phyloP scores from a whole-genome alignment of 495 filamentous ascomycete genomes.

The Neurospora tetraspora region DNA sequence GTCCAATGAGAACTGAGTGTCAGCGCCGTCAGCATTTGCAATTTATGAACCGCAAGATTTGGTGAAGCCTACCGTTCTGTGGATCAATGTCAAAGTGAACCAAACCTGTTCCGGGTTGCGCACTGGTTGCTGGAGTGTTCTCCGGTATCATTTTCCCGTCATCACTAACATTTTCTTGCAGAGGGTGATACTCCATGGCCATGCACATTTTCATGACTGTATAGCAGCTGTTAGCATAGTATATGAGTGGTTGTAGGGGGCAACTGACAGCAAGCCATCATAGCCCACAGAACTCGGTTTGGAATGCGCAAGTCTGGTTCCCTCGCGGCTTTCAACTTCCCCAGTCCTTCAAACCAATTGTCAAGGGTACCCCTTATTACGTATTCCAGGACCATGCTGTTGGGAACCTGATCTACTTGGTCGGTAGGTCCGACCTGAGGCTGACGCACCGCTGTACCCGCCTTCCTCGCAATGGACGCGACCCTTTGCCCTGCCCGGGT shows the following conservation, averaged over 20 bases:
- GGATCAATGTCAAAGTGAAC: conserved; percentile 7
- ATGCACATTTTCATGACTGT: background rate
- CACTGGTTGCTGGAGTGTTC: background rate
- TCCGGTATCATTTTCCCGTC: background rate
- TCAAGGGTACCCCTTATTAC: background rate
- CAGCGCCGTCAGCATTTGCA: background rate
- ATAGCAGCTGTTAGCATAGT: background rate
- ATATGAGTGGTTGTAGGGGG: background rate
- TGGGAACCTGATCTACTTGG: background rate
- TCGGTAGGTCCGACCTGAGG: background rate
- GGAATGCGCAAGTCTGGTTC: background rate
- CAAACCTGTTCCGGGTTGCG: background rate
- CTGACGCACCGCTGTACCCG: background rate
- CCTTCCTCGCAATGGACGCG: background rate
- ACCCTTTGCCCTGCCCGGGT: background rate
- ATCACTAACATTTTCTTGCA: background rate
- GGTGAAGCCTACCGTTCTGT: background rate
- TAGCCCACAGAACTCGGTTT: background rate
- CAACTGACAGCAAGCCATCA: background rate
- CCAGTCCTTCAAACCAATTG: background rate
- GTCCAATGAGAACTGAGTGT: background rate
- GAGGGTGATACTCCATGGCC: background rate
- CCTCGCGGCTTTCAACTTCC: background rate
- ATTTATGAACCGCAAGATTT: background rate
- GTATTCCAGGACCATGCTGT: background rate